Evolutionary conservation across 23 red algal genomes (phyloP), one percentile per base, ranked within the genome.

Genomic region (Gracilaria vermiculophylla): DNA sequence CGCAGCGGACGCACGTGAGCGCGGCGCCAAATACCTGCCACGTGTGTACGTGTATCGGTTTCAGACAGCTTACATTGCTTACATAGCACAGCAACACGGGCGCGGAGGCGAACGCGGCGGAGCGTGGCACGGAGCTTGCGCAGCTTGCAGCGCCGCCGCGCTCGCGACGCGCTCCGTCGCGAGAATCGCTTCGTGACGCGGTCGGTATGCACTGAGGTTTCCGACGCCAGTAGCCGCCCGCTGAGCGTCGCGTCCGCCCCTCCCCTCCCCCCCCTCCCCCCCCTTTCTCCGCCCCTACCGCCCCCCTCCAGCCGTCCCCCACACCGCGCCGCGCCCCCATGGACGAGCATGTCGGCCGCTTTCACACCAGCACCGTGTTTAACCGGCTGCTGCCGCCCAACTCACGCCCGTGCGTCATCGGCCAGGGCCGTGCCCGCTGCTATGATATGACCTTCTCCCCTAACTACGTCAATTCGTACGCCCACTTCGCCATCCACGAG

Each of bases 381-480:
- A 42, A 73, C 67, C 67, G 67, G 6, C 67, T 73, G 36, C 67
- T 73, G 19, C 67, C 67, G 6, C 67, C 67, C 39, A 73, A 73
- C 40, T 42, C 39, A 17, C 32, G 35, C 28, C 67, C 67, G 8
- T 73, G 67, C 37, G 67, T 73, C 37, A 73, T 73, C 27, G 67
- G 35, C 17, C 36, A 45, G n/a, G 67, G 67, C 9, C 21, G 13
- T 1, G 67, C 67, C 20, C 67, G 67, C 36, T 73, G 67, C 35
- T 82, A 82, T 52, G 94, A 81, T 27, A 74, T 92, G 78, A 87
- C 86, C 28, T 86, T 82, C 33, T 58, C 85, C 29, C 87, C 85
- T 74, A 92, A 96, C 61, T 96, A 96, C 50, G 91, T 96, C 47
- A 77, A 91, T 27, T 96, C 94, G 17, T 96, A 96, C 57, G 80